phyloP scores from a whole-genome alignment of 345 rosid genomes.

The Citrus reticulata region DNA sequence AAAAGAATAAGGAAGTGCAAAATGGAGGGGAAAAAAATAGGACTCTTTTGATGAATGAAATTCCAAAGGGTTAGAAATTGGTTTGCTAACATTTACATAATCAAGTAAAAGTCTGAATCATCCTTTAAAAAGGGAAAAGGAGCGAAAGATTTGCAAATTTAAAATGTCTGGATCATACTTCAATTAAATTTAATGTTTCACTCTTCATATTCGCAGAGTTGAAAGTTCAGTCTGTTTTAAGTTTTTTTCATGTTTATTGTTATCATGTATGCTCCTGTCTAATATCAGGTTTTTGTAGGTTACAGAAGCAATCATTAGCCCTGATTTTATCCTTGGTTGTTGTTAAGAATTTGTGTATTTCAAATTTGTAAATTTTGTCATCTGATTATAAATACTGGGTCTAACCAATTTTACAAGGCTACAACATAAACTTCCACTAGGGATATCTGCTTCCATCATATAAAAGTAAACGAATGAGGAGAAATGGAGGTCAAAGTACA shows the following conservation, averaged over 20 bases:
- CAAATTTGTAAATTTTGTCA: background rate
- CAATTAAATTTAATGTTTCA: background rate
- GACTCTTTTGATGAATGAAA: background rate
- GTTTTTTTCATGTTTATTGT: background rate
- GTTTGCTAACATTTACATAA: background rate
- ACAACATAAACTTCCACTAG: background rate
- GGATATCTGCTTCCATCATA: background rate
- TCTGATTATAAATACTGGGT: background rate
- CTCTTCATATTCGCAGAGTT: background rate
- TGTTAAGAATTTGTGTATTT: background rate
- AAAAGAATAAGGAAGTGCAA: background rate
- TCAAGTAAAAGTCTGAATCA: background rate
- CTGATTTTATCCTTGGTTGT: background rate
- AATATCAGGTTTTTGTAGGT: background rate
- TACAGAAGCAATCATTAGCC: background rate
- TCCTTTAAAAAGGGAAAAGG: background rate
- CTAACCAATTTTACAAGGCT: background rate
- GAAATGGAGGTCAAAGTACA: background rate
- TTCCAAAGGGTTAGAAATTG: background rate
- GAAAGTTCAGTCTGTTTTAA: background rate
- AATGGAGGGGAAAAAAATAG: too few relatives aligned
- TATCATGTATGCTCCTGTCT: background rate
- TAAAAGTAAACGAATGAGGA: background rate
- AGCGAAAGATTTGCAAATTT: background rate
- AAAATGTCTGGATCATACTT: background rate